These are phyloP conservation scores for Leccinum aurantiacum DNA, from an alignment of 768 basidiomycete genomes.

Conservation along the genomic window DNA sequence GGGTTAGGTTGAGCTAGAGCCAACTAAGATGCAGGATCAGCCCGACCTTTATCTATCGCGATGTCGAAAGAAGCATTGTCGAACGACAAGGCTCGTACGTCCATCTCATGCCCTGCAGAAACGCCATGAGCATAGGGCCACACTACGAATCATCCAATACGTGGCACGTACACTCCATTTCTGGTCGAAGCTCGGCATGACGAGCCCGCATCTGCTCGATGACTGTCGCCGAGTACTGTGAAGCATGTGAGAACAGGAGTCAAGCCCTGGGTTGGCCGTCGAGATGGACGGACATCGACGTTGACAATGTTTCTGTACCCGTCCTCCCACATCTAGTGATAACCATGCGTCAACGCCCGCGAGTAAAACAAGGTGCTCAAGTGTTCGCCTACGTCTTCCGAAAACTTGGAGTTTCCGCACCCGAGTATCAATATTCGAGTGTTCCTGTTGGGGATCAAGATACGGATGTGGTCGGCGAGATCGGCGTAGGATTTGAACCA, in stretches of 20 bases:
- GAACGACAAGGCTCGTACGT: conserved; percentile 68
- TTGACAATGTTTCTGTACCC: conserved; percentile 82
- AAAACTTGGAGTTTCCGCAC: conserved; percentile 80
- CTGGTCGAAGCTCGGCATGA: conserved; percentile 49
- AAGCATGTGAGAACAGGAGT: neutral
- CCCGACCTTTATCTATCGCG: conserved; percentile 76
- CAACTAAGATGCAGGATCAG: neutral
- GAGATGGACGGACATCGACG: conserved; percentile 54
- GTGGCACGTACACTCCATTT: conserved; percentile 64
- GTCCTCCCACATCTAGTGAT: conserved; percentile 82
- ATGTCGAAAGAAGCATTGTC: conserved; percentile 64
- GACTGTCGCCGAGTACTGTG: conserved; percentile 71
- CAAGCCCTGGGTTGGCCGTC: neutral
- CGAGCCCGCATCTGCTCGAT: conserved; percentile 70
- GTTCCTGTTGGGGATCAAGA: conserved; percentile 59
- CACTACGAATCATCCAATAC: neutral
- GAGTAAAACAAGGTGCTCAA: neutral
- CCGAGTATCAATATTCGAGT: conserved; percentile 76
- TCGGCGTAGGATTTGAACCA: conserved; percentile 87
- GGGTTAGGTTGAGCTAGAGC: neutral
- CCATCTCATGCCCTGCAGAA: conserved; percentile 76
- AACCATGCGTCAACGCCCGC: conserved; percentile 6
- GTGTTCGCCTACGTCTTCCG: conserved; percentile 57
- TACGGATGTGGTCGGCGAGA: conserved; percentile 58
- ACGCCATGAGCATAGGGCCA: neutral